Conservation (phyloP, 768 basidiomycete genomes). For the Mycena galericulata region DNA sequence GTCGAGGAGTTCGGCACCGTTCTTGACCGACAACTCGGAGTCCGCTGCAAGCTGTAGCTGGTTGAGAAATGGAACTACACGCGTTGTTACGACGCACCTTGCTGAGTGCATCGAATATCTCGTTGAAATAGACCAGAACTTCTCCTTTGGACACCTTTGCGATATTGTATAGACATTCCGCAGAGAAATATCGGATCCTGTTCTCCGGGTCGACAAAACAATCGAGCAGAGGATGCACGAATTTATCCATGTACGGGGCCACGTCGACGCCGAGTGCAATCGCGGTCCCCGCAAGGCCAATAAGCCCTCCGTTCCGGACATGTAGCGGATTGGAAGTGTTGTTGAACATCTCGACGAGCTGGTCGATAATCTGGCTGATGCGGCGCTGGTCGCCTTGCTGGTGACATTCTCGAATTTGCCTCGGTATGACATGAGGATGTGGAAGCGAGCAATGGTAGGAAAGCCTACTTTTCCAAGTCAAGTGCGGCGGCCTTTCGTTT, state of each 20-base stretch:
- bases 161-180: slow-evolving; percentile 98
- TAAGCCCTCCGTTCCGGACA: slow-evolving; percentile 93
- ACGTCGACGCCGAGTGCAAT: slow-evolving; percentile 96
- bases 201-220: slow-evolving; percentile 97
- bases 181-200: slow-evolving; percentile 96
- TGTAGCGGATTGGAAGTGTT: slow-evolving; percentile 86
- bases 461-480: slow-evolving; percentile 89
- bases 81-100: slow-evolving; percentile 71
- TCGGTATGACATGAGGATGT: slow-evolving; percentile 40
- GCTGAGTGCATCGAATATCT: slow-evolving; percentile 96
- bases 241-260: slow-evolving; percentile 94
- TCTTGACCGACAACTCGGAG: slow-evolving; percentile 96
- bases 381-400: slow-evolving; percentile 83
- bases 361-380: slow-evolving; percentile 91
- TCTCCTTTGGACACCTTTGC: slow-evolving; percentile 98
- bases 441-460: background rate
- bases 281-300: slow-evolving; percentile 96
- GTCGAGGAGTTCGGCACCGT: slow-evolving; percentile 96
- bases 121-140: slow-evolving; percentile 96
- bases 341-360: slow-evolving; percentile 94
- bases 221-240: slow-evolving; percentile 87
- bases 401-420: slow-evolving; percentile 89
- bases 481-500: slow-evolving; percentile 95
- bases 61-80: slow-evolving; percentile 1
- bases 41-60: slow-evolving; percentile 93